Evolutionary conservation across 371 early-diverging fungal genomes (phyloP), one percentile per base, ranked within the genome.

Genomic region (Circinella umbellata): DNA sequence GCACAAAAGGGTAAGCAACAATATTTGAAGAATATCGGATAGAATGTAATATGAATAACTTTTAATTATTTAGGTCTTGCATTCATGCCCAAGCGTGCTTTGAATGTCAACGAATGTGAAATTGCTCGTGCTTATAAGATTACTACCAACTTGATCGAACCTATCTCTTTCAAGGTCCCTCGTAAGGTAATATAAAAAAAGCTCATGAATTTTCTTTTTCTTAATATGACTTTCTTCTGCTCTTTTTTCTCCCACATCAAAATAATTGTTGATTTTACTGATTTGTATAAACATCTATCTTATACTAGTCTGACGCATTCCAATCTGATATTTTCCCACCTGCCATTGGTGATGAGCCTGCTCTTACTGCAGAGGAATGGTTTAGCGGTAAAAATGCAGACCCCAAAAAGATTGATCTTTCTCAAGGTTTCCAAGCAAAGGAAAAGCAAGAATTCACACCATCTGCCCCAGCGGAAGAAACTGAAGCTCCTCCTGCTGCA

Each of bases 131-230:
- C 96, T 46, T 98, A 88, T 86, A 98, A 99, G 79, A 96, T 98
- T 49, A 82, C 88, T 7, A 90, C 90, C 67, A 90, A 89, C 49
- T 71, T 92, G 67, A 89, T 99, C 62, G 99, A 98, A 80, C 99
- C 99, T 20, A 94, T 99, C 64, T 94, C 95, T 36, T 97, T 99
- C 86, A 93, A 89, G 63, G 99, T 98, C 5, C 99, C 99, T n/a
- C 85, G 99, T 76, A 95, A 93, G 89, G 96, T 93, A 85, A 17
- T 65, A 1, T n/a, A 20, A 37, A n/a, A 37, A n/a, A 8, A 14
- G 8, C 14, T 47, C 8, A 1, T 63, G 20, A 0, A n/a, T n/a
- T 7, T 47, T 14, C 4, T 6, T 35, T 9, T 18, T 36, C 0
- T 14, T 4, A 42, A 38, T 17, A 14, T 0, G 17, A 34, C 5